Conservation (phyloP, 2,329 filamentous ascomycete genomes). For the Torrubiella hemipterigena region DNA sequence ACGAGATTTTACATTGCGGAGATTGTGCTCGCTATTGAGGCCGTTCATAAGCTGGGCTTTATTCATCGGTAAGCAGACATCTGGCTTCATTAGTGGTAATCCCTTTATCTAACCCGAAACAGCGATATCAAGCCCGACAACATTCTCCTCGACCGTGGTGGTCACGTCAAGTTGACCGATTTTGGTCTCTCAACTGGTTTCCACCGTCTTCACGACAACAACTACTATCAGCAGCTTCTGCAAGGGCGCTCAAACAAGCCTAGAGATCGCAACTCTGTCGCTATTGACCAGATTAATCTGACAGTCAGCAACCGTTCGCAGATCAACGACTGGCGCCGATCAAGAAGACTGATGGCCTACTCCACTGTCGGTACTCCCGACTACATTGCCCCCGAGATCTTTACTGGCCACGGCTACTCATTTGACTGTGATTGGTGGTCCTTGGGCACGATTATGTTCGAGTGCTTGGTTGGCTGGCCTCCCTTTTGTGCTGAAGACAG, state of each 20-base stretch:
- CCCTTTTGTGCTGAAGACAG: slow-evolving; percentile 97
- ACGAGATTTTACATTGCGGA: slow-evolving; percentile 99
- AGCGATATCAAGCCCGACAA: slow-evolving; percentile 99
- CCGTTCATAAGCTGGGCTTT: slow-evolving; percentile 94
- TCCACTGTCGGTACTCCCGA: slow-evolving; percentile 96
- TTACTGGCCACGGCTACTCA: slow-evolving; percentile 90
- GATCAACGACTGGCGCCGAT: slow-evolving; percentile 98
- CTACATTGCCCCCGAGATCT: slow-evolving; percentile 97
- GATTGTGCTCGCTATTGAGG: slow-evolving; percentile 95
- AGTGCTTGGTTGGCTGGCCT: slow-evolving; percentile 96
- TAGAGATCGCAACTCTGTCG: slow-evolving; percentile 82
- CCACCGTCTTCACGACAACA: slow-evolving; percentile 94
- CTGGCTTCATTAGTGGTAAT: neutral
- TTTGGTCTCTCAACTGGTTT: slow-evolving; percentile 97
- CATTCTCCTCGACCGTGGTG: slow-evolving; percentile 86
- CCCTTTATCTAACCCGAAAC: slow-evolving; percentile 5
- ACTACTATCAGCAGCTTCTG: slow-evolving; percentile 94
- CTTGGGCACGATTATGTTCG: slow-evolving; percentile 98
- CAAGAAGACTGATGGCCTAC: slow-evolving; percentile 89
- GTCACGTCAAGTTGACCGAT: slow-evolving; percentile 96
- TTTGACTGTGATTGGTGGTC: slow-evolving; percentile 99
- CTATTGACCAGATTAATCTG: slow-evolving; percentile 94
- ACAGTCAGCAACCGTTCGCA: slow-evolving; percentile 96
- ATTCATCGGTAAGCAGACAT: slow-evolving; percentile 93
- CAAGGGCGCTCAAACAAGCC: slow-evolving; percentile 64